Conservation (phyloP, 306 rosid genomes). For the Rosa rugosa region DNA sequence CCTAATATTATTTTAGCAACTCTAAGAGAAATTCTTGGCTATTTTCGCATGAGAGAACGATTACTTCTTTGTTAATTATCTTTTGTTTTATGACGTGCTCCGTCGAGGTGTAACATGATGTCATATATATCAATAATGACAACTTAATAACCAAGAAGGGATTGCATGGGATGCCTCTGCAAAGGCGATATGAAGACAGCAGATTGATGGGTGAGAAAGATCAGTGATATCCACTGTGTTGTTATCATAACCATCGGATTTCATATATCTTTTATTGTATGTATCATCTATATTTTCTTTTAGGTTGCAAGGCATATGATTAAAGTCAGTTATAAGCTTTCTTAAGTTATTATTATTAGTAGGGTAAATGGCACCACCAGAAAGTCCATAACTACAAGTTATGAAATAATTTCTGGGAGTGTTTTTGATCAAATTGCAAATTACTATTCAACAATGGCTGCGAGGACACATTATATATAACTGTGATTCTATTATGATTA, state of each 20-base stretch:
- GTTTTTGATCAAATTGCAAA: not conserved
- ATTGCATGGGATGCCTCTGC: conserved; percentile 9
- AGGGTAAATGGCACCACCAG: conserved; percentile 4
- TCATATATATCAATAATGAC: conserved; percentile 4
- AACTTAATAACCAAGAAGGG: not conserved
- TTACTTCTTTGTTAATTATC: not conserved
- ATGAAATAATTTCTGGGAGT: not conserved
- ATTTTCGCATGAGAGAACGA: not conserved
- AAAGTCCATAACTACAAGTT: not conserved
- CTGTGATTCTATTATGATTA: not conserved
- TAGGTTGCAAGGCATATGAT: not conserved
- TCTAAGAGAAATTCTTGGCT: no score
- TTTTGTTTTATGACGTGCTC: not conserved
- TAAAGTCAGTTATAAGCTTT: not conserved
- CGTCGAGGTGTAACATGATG: not conserved
- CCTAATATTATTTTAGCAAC: no score
- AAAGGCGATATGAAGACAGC: not conserved
- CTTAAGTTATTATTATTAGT: not conserved
- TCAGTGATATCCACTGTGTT: not conserved
- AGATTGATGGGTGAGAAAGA: not conserved
- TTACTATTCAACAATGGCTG: not conserved
- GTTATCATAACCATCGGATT: not conserved
- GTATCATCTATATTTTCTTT: not conserved
- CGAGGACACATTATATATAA: not conserved
- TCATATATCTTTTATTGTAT: not conserved